These are phyloP conservation scores for Pseudogymnoascus sp. DNA, from an alignment of 2,329 filamentous ascomycete genomes.

Conservation along the genomic window DNA sequence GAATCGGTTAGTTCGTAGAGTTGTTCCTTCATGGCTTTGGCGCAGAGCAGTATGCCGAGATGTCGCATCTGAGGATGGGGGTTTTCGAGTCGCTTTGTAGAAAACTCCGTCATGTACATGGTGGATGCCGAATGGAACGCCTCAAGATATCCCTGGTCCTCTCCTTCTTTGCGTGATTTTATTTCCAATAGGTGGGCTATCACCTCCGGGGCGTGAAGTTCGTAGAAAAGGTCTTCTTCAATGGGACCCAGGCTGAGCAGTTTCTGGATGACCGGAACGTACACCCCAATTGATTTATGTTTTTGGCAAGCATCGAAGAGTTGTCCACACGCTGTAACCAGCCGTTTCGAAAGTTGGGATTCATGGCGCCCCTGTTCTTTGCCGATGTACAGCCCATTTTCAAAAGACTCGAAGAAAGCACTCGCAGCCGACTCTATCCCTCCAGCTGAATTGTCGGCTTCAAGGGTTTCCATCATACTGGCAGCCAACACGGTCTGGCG, in stretches of 20 bases:
- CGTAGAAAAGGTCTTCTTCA: slow-evolving; percentile 3
- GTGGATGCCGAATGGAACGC: background rate
- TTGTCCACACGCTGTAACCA: background rate
- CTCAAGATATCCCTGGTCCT: background rate
- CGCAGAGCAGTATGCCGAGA: slow-evolving; percentile 21
- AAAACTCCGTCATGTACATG: slow-evolving; percentile 24
- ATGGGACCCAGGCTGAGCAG: slow-evolving; percentile 4
- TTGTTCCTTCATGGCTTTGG: slow-evolving; percentile 15
- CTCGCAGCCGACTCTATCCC: background rate
- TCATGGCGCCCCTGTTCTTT: background rate
- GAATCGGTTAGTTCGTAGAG: slow-evolving; percentile 19
- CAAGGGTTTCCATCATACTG: background rate
- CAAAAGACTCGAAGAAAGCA: background rate
- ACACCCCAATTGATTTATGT: background rate
- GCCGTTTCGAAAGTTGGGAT: background rate
- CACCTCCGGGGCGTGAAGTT: background rate
- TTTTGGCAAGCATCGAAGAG: background rate
- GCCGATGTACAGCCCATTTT: background rate
- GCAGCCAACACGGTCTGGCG: background rate
- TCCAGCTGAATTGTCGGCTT: background rate
- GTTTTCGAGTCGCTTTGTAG: slow-evolving; percentile 14
- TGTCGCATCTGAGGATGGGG: slow-evolving; percentile 12
- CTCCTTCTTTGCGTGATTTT: background rate
- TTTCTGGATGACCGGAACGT: slow-evolving; percentile 8
- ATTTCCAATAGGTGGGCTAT: slow-evolving; percentile 7